Conservation (phyloP, 305 asterid species). For the Fraxinus ornus region DNA sequence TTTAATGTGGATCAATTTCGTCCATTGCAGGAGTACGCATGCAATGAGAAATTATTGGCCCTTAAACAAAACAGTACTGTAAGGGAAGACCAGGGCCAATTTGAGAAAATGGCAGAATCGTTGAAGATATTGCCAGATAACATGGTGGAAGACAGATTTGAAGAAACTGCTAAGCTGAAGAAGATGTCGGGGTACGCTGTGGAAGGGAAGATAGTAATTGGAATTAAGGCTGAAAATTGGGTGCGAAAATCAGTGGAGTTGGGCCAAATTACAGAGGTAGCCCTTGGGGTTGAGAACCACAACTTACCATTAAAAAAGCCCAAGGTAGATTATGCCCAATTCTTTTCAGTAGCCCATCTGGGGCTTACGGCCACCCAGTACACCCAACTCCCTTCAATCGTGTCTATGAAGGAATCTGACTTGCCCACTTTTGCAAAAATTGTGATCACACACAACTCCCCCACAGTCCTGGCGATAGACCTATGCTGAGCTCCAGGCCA, state of each 20-base stretch:
- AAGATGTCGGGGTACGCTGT: background rate
- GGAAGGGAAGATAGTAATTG: background rate
- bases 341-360: background rate
- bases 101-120: background rate
- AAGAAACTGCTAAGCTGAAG: background rate
- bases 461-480: background rate
- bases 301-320: background rate
- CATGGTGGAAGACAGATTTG: background rate
- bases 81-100: background rate
- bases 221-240: background rate
- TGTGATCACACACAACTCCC: background rate
- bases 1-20: background rate
- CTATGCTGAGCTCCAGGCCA: background rate
- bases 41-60: background rate
- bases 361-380: background rate
- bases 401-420: background rate
- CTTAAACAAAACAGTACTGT: background rate
- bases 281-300: background rate
- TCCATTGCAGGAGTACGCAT: background rate
- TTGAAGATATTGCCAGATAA: background rate
- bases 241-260: background rate
- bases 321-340: background rate
- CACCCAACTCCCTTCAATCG: background rate
- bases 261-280: background rate
- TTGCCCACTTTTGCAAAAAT: background rate